Evolutionary conservation across 169 alveolate species (phyloP).

Genomic region (Babesia gibsoni): DNA sequence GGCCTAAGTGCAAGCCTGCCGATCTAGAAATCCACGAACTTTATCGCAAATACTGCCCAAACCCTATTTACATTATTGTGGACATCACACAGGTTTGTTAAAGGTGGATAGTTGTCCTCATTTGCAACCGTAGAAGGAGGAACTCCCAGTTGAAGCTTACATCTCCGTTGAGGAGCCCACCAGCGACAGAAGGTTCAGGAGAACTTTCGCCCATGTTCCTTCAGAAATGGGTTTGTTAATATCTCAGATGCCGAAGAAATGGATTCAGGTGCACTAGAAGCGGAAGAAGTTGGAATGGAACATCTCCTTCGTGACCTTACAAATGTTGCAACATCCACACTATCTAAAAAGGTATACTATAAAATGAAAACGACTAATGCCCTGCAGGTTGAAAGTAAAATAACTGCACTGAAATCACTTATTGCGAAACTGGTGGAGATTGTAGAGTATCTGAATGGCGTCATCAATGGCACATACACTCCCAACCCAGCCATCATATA

Average conservation of each 20-base stretch:
- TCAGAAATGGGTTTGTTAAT: constrained; percentile 81
- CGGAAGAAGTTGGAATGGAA: constrained; percentile 99
- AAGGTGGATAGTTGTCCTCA: not conserved
- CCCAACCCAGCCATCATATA: constrained; percentile 86
- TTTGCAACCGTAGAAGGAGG: constrained; percentile 39
- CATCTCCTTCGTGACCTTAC: constrained; percentile 95
- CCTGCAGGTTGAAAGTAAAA: constrained; percentile 70
- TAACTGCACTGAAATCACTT: constrained; percentile 69
- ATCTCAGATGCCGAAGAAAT: not conserved
- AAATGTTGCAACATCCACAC: constrained; percentile 90
- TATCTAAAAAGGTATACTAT: constrained; percentile 81
- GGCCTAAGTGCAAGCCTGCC: constrained; percentile 94
- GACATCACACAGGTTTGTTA: constrained; percentile 79
- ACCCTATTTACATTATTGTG: constrained; percentile 92
- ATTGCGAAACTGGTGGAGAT: constrained; percentile 66
- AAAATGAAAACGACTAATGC: not conserved
- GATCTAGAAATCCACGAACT: constrained; percentile 97
- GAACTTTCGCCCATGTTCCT: constrained; percentile 91
- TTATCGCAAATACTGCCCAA: constrained; percentile 89
- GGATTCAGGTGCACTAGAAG: constrained; percentile 91
- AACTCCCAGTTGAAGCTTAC: constrained; percentile 93
- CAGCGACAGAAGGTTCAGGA: constrained; percentile 86
- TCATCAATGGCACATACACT: constrained; percentile 82
- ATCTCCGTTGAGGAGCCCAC: constrained; percentile 92
- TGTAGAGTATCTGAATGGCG: constrained; percentile 70